Evolutionary conservation across 1,284 basidiomycete genomes (phyloP).

Genomic region (Paramarasmius palmivorus): DNA sequence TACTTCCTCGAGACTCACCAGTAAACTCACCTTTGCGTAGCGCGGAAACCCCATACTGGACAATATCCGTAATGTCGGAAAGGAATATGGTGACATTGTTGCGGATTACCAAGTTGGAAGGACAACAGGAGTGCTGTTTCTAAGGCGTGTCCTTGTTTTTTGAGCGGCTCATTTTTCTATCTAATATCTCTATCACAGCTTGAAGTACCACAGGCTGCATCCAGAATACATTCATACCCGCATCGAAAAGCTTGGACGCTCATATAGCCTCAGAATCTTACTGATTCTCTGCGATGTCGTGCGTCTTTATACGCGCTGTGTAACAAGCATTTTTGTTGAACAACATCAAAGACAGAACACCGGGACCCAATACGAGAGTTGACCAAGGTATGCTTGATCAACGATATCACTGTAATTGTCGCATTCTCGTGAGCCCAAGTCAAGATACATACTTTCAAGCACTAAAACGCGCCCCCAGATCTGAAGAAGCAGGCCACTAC

Average conservation of each 20-base stretch:
- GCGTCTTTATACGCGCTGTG: conserved; percentile 26
- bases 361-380: conserved; percentile 89
- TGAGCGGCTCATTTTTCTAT: background rate
- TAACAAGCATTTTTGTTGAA: conserved; percentile 10
- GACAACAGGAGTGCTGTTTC: conserved; percentile 91
- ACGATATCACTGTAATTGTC: conserved; percentile 90
- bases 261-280: conserved; percentile 86
- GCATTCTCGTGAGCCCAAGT: conserved; percentile 80
- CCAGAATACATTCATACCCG: conserved; percentile 95
- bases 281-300: conserved; percentile 93
- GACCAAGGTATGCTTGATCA: conserved; percentile 91
- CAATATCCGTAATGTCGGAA: conserved; percentile 84
- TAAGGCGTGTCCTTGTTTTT: conserved; percentile 59
- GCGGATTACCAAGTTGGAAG: conserved; percentile 95
- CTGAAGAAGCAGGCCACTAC: conserved; percentile 92
- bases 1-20: background rate
- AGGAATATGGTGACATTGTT: conserved; percentile 94
- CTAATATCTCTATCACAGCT: conserved; percentile 42
- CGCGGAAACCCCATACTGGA: conserved; percentile 88
- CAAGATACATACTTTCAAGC: background rate
- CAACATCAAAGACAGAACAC: conserved; percentile 73
- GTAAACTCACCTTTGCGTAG: conserved; percentile 38
- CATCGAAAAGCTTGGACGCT: conserved; percentile 82
- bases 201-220: conserved; percentile 95
- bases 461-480: conserved; percentile 41